These are phyloP conservation scores for Zea mays DNA, from an alignment of 176 grass and related monocot species.

Conservation along the genomic window DNA sequence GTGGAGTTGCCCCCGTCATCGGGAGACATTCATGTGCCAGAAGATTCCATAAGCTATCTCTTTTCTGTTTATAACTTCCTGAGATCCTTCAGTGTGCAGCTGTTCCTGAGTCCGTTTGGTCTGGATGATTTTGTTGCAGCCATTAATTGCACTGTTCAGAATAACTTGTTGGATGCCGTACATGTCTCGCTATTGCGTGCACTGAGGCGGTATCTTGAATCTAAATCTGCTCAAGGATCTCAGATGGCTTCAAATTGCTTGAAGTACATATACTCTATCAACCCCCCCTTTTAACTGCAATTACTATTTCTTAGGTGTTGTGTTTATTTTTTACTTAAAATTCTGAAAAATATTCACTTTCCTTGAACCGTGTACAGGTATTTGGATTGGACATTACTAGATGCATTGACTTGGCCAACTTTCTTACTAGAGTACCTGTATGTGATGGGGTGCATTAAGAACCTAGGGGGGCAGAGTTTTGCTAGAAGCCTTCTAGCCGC, in stretches of 20 bases:
- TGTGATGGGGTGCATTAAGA: constrained; percentile 60
- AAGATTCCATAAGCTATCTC: constrained; percentile 71
- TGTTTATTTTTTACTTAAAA: constrained; percentile 11
- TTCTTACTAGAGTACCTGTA: constrained; percentile 80
- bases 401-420: constrained; percentile 80
- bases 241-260: constrained; percentile 79
- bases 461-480: constrained; percentile 52
- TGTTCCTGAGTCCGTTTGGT: constrained; percentile 86
- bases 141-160: constrained; percentile 68
- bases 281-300: constrained; percentile 16
- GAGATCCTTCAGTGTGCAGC: constrained; percentile 76
- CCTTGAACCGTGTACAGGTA: constrained; percentile 50
- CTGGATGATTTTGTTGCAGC: constrained; percentile 85
- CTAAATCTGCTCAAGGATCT: constrained; percentile 69
- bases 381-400: constrained; percentile 82
- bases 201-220: constrained; percentile 69
- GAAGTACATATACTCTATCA: constrained; percentile 47
- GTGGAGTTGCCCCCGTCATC: constrained; percentile 74
- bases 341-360: constrained; percentile 31
- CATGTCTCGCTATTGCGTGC: constrained; percentile 74
- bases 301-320: not conserved
- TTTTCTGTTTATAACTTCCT: constrained; percentile 93
- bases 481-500: constrained; percentile 38
- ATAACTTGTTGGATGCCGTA: constrained; percentile 79
- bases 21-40: constrained; percentile 64